These are phyloP conservation scores for Russula foetens DNA, from an alignment of 768 basidiomycete genomes.

Conservation along the genomic window DNA sequence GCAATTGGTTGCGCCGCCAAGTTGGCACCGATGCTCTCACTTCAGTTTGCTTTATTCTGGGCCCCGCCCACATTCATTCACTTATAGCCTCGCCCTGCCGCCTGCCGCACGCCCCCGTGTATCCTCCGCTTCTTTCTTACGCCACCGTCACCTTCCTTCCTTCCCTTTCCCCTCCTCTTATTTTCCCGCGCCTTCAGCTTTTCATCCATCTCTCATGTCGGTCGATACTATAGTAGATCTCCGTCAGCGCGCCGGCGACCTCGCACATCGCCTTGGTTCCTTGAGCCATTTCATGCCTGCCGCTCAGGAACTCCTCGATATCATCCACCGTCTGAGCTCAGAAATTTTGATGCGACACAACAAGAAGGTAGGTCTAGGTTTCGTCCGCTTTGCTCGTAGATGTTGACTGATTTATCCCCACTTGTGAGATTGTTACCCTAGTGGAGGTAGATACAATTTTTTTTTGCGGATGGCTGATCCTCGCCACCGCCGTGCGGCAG, in stretches of 20 bases:
- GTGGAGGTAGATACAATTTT: constrained; percentile 17
- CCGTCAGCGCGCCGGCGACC: constrained; percentile 15
- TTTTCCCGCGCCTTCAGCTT: neutral
- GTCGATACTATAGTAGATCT: constrained; percentile 18
- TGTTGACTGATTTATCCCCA: constrained; percentile 3
- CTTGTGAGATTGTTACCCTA: constrained; percentile 18
- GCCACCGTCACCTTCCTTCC: constrained; percentile 9
- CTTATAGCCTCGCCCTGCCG: constrained; percentile 10
- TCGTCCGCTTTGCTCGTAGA: neutral
- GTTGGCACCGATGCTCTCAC: constrained; percentile 14
- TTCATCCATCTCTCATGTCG: neutral
- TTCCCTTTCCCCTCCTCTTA: neutral
- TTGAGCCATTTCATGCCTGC: constrained; percentile 16
- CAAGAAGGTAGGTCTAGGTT: constrained; percentile 17
- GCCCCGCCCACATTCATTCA: constrained; percentile 14
- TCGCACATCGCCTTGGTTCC: constrained; percentile 16
- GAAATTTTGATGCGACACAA: constrained; percentile 16
- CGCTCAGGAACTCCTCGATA: constrained; percentile 18
- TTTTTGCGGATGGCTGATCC: neutral
- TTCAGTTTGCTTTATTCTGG: constrained; percentile 13
- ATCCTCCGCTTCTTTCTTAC: constrained; percentile 9
- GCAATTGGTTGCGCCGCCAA: constrained; percentile 10
- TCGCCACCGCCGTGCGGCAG: constrained; percentile 1
- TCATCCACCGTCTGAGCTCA: constrained; percentile 8
- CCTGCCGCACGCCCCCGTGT: constrained; percentile 6